Evolutionary conservation across 495 filamentous ascomycete genomes (phyloP).

Genomic region (Aspergillus ostianus): DNA sequence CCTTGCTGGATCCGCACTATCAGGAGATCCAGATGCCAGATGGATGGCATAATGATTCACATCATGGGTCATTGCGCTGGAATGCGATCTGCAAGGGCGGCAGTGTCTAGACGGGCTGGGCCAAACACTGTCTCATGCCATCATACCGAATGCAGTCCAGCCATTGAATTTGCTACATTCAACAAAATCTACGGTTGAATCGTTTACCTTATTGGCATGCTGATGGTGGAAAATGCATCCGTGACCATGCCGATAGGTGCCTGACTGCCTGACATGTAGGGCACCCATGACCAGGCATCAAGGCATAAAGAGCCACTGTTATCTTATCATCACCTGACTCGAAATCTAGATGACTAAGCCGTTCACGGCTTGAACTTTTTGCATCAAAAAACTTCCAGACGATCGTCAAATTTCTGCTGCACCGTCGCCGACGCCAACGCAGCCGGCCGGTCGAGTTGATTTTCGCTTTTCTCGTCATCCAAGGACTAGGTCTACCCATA

Average conservation of each 20-base stretch:
- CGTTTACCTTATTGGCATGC: no score
- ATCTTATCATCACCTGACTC: background rate
- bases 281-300: background rate
- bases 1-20: background rate
- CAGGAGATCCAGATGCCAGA: background rate
- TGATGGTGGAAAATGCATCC: no score
- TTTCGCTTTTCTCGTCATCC: background rate
- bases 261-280: background rate
- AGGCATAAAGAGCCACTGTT: background rate
- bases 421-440: background rate
- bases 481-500: background rate
- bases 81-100: background rate
- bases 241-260: no score
- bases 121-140: background rate
- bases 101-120: background rate
- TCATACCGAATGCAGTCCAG: no score
- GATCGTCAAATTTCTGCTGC: background rate
- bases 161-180: no score
- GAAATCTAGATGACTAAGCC: background rate
- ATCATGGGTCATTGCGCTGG: background rate
- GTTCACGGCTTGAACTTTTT: background rate
- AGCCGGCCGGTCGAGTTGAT: background rate
- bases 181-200: no score
- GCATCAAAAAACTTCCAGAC: background rate
- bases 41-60: background rate